Evolutionary conservation across 257 asterid species (phyloP).

Genomic region (Solanum dulcamara): DNA sequence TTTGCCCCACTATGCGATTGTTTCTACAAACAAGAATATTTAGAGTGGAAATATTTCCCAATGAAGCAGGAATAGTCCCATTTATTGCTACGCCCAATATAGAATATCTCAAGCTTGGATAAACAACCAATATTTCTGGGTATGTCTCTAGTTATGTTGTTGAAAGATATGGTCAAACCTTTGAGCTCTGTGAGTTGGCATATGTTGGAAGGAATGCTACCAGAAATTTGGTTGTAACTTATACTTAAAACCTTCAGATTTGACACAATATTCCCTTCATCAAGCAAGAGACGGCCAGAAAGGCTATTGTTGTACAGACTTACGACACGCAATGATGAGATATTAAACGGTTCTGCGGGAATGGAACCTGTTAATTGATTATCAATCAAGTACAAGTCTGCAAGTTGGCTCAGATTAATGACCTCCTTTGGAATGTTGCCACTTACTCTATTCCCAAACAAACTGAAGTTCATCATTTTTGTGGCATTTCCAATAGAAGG

Average conservation of each 20-base stretch:
- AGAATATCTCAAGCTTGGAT: constrained; percentile 3
- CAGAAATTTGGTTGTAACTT: not conserved
- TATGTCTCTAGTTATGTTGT: too few relatives aligned
- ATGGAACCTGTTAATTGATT: constrained; percentile 22
- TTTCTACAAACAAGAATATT: not conserved
- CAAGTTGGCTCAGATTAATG: not conserved
- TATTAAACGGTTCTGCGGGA: constrained; percentile 13
- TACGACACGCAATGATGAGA: constrained; percentile 2
- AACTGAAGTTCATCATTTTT: not conserved
- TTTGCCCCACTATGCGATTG: constrained; percentile 10
- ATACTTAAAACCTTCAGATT: not conserved
- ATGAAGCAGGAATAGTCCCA: constrained; percentile 21
- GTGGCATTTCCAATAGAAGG: too few relatives aligned
- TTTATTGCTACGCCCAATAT: constrained; percentile 5
- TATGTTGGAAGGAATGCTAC: too few relatives aligned
- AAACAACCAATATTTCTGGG: not conserved
- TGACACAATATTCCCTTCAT: too few relatives aligned
- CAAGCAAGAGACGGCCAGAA: constrained; percentile 7
- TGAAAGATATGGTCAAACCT: too few relatives aligned
- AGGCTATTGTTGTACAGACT: constrained; percentile 5
- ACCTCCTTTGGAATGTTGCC: constrained; percentile 6
- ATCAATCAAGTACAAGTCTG: too few relatives aligned
- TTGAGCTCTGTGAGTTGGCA: too few relatives aligned
- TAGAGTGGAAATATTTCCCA: constrained; percentile 21
- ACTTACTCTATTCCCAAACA: not conserved